Evolutionary conservation across 768 basidiomycete species (phyloP), one percentile per base, ranked within the genome.

Genomic region (Crepidotus variabilis): DNA sequence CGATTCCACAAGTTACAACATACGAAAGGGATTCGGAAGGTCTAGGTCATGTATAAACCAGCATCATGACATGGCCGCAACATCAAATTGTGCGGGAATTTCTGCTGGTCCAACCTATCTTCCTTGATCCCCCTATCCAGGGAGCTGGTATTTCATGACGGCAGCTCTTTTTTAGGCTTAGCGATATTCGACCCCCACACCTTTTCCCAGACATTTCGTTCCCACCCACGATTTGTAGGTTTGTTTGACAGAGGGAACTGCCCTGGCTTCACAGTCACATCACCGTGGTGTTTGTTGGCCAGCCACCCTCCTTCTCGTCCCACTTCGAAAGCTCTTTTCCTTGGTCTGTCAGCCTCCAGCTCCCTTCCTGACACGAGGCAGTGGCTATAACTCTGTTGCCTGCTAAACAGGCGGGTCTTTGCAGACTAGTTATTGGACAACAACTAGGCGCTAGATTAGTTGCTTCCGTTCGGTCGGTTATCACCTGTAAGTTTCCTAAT

Each of bases 91-190:
- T 43, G 14, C 39, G 18, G 39, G 39, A 28, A 28, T 8, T 43
- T 43, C 39, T 14, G 39, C 3, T 20, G 18, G 39, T 20, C 39
- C 13, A 43, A 43, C 18, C 39, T 14, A 4, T 16, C 13, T 43
- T 43, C 14, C 28, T 28, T 28, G 28, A 28, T 28, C 28, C 39
- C 39, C 39, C 39, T 43, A 43, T 52, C 43, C 39, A 43, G 36
- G 45, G 45, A 45, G 36, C 22, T 33, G 21, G 47, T 36, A 43
- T 6, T 9, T 33, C 21, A 48, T 50, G 47, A 33, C 47, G 7
- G 55, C 22, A 23, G n/a, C 22, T 33, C 47, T 47, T 43, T 50
- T 55, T 55, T 43, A 47, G 55, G 55, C 28, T 36, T 55, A 55
- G 48, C 35, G 28, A 24, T 47, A 1, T 13, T 55, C 50, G 47